Evolutionary conservation across 1,139 yeast species (phyloP), one percentile per base, ranked within the genome.

Genomic region (Lodderomyces oxycetoniae): DNA sequence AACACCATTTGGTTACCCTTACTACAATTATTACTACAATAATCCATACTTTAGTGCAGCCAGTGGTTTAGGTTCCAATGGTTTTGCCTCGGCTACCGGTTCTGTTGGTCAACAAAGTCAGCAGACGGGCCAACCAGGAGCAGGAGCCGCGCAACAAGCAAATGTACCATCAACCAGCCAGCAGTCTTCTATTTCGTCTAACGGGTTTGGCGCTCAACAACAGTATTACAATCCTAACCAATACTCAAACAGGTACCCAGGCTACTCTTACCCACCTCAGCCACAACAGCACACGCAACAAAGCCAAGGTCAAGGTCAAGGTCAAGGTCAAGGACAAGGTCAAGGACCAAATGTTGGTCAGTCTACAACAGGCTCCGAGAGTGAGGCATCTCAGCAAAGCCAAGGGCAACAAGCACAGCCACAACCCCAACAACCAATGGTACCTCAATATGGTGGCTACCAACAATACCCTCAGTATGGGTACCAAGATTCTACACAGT

Each of bases 381-480:
- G 37, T 17, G 32, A 27, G 14, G 34, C 29, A 7, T 30, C 41
- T 15, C 34, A 33, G 22, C 33, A 24, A 25, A 26, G 26, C 20
- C 30, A 31, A 26, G 24, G 20, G 9, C 28, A 26, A 25, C 47
- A 41, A 21, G 51, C 47, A 20, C 54, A 45, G 37, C 43, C 42
- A 27, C 41, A 39, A 40, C 49, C 43, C 26, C 59, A 52, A 38
- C 69, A 63, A 46, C 66, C 64, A 33, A 52, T 54, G 42, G 53
- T 59, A 42, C 71, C 71, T 19, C 71, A 66, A 49, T 67, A 61
- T 44, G 71, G 66, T 32, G 72, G 55, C 19, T 68, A 67, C 49
- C 74, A 68, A 50, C 74, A 67, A 49, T 68, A 66, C 53, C 73
- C 73, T n/a, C 74, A 67, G 49, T 68, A 67, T 43, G 71, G 70